Evolutionary conservation across 176 grass and related monocot genomes (phyloP).

Genomic region (Phragmites australis): DNA sequence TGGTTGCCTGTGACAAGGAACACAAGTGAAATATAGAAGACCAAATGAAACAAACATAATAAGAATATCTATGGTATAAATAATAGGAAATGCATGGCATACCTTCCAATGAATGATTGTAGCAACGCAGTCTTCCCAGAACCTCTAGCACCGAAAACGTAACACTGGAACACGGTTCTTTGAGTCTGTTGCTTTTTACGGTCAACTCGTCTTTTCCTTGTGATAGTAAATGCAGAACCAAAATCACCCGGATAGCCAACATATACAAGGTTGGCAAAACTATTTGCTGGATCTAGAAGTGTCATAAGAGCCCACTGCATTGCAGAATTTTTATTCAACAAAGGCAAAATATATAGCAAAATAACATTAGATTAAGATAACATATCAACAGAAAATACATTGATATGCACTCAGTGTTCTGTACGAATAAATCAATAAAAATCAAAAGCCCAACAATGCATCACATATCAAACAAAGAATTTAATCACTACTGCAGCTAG

Average conservation of each 20-base stretch:
- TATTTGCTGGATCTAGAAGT: slow-evolving; percentile 76
- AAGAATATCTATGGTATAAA: neutral
- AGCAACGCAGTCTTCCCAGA: slow-evolving; percentile 83
- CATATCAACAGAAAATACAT: slow-evolving; percentile 7
- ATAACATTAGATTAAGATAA: neutral
- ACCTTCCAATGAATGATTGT: slow-evolving; percentile 93
- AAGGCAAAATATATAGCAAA: neutral
- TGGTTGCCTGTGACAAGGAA: slow-evolving; percentile 58
- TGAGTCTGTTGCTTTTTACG: slow-evolving; percentile 86
- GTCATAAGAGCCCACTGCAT: slow-evolving; percentile 99
- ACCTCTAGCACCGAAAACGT: slow-evolving; percentile 86
- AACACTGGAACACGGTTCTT: slow-evolving; percentile 83
- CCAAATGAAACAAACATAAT: neutral
- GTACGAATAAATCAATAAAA: neutral
- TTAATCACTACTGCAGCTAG: neutral
- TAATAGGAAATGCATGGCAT: neutral
- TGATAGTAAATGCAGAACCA: slow-evolving; percentile 75
- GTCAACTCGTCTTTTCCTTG: slow-evolving; percentile 88
- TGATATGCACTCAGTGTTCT: neutral
- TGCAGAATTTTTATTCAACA: slow-evolving; percentile 13
- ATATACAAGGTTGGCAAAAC: slow-evolving; percentile 89
- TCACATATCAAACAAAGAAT: neutral
- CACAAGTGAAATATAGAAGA: slow-evolving; percentile 8
- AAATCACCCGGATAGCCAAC: slow-evolving; percentile 77
- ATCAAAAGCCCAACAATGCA: neutral